Conservation (phyloP, 2,329 filamentous ascomycete species). For the Curvularia lunata region DNA sequence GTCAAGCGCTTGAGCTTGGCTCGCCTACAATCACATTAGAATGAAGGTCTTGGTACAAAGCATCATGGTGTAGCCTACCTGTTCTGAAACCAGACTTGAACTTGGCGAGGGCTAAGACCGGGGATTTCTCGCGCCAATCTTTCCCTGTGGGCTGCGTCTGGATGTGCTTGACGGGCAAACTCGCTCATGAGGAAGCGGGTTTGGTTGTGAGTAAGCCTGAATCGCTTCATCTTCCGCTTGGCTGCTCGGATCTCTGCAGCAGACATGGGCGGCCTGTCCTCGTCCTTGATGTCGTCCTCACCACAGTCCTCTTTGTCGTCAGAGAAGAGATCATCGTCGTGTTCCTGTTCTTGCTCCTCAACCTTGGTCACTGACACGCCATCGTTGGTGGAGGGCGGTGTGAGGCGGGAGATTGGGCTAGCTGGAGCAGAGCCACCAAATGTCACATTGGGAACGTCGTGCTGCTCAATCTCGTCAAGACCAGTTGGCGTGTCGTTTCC, state of each 20-base stretch:
- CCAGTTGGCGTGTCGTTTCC: conserved; percentile 38
- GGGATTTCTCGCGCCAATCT: conserved; percentile 88
- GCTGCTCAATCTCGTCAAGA: conserved; percentile 46
- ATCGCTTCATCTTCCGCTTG: conserved; percentile 72
- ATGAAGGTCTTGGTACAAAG: background rate
- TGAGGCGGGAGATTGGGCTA: conserved; percentile 54
- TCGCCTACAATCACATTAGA: conserved; percentile 52
- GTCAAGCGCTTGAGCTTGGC: conserved; percentile 68
- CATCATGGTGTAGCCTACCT: conserved; percentile 65
- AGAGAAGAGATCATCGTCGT: conserved; percentile 45
- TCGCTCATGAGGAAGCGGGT: conserved; percentile 98
- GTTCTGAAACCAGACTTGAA: conserved; percentile 99
- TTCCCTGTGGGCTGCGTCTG: conserved; percentile 88
- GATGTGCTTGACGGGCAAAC: conserved; percentile 92
- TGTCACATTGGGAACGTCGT: conserved; percentile 44
- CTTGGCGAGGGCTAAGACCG: conserved; percentile 86
- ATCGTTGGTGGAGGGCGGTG: conserved; percentile 53
- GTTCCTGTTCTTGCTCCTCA: conserved; percentile 44
- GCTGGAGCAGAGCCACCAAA: conserved; percentile 55
- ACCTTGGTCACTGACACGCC: conserved; percentile 44
- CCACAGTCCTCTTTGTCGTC: conserved; percentile 49
- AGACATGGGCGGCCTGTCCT: conserved; percentile 51
- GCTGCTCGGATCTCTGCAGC: conserved; percentile 57
- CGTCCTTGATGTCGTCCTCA: conserved; percentile 40
- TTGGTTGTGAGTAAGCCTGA: conserved; percentile 91